Evolutionary conservation across 495 filamentous ascomycete genomes (phyloP).

Genomic region (Thermothielavioides terrestris): DNA sequence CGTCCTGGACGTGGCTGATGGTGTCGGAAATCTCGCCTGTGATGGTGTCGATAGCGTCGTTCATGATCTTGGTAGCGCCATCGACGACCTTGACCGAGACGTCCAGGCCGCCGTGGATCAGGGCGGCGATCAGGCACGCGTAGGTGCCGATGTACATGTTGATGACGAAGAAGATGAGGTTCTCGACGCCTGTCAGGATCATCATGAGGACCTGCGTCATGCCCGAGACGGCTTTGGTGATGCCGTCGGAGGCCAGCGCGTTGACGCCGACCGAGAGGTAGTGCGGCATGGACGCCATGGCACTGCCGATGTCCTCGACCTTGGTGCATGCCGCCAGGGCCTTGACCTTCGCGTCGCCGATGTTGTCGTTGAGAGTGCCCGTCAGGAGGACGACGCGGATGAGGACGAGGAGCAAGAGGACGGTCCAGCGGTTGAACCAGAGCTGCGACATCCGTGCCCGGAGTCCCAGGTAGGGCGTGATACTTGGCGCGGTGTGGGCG

Average conservation of each 20-base stretch:
- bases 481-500: conserved; percentile 26
- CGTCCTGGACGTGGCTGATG: conserved; percentile 49
- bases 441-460: conserved; percentile 84
- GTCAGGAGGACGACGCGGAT: conserved; percentile 70
- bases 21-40: conserved; percentile 51
- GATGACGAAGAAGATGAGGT: conserved; percentile 81
- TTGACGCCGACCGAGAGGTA: conserved; percentile 87
- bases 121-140: conserved; percentile 74
- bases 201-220: conserved; percentile 68
- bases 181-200: conserved; percentile 73
- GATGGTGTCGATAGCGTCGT: conserved; percentile 58
- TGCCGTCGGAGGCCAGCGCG: conserved; percentile 63
- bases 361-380: conserved; percentile 56
- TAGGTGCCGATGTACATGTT: conserved; percentile 84
- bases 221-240: conserved; percentile 68
- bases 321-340: conserved; percentile 80
- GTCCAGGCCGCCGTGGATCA: conserved; percentile 66
- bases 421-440: conserved; percentile 96
- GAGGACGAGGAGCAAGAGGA: conserved; percentile 78
- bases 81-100: conserved; percentile 59
- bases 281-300: conserved; percentile 96
- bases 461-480: conserved; percentile 90
- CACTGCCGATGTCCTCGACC: conserved; percentile 89
- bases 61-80: conserved; percentile 63
- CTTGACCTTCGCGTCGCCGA: conserved; percentile 66